Evolutionary conservation across 345 rosid genomes (phyloP).

Genomic region (Eutrema japonicum): DNA sequence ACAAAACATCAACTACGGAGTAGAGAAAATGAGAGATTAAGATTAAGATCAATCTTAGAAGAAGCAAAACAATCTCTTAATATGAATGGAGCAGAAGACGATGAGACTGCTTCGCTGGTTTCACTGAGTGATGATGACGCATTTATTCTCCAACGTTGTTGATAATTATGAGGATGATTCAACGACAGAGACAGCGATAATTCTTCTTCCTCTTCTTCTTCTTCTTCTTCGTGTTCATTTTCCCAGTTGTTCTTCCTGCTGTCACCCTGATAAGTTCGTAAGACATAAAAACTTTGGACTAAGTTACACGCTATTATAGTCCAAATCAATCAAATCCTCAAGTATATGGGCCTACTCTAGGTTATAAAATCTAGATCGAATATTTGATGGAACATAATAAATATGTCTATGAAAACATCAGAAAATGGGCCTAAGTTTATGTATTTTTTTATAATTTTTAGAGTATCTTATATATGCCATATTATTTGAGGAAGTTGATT

Average conservation of each 20-base stretch:
- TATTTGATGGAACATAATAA: constrained; percentile 10
- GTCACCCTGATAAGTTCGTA: constrained; percentile 22
- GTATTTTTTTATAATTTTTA: neutral
- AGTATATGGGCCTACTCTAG: neutral
- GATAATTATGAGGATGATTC: constrained; percentile 29
- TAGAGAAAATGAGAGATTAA: constrained; percentile 44
- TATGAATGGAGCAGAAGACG: constrained; percentile 35
- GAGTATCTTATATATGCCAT: neutral
- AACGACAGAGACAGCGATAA: constrained; percentile 36
- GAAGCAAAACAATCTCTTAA: constrained; percentile 43
- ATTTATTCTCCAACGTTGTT: constrained; percentile 40
- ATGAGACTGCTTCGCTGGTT: constrained; percentile 41
- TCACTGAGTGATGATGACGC: constrained; percentile 41
- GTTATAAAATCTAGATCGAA: neutral
- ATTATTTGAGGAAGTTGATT: neutral
- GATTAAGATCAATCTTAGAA: constrained; percentile 44
- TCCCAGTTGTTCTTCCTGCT: constrained; percentile 30
- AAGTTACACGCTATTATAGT: neutral
- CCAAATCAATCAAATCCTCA: neutral
- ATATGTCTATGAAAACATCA: neutral
- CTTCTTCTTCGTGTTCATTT: constrained; percentile 20
- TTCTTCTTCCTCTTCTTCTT: constrained; percentile 33
- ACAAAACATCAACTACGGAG: constrained; percentile 30
- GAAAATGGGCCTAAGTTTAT: neutral
- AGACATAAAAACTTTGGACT: neutral